Percentiles rank a stretch among this genome's conserved stretches.
These are phyloP conservation scores for Fusarium sp. DNA, from an alignment of 2,329 filamentous ascomycete species.

Conservation along the genomic window DNA sequence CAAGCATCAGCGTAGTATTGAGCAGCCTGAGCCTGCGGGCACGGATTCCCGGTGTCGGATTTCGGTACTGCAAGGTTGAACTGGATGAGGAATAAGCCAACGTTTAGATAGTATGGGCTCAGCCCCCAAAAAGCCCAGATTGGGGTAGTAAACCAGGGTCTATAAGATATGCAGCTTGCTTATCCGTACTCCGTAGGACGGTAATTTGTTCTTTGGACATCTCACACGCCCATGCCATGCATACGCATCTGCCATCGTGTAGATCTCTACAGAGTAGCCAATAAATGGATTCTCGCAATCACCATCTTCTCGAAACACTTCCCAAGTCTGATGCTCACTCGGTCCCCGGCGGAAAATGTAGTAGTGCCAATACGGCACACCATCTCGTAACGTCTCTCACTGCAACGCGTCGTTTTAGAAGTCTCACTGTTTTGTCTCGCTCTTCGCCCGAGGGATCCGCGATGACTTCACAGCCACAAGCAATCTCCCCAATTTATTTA, in stretches of 20 bases:
- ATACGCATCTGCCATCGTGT: slow-evolving; percentile 21
- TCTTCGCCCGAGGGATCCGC: slow-evolving; percentile 24
- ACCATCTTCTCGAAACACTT: slow-evolving; percentile 10
- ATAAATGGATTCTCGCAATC: slow-evolving; percentile 36
- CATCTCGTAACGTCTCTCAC: slow-evolving; percentile 1
- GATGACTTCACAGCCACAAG: slow-evolving; percentile 29
- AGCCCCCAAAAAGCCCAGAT: slow-evolving; percentile 10
- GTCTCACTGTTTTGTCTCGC: slow-evolving; percentile 6
- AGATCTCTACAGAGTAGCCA: slow-evolving; percentile 27
- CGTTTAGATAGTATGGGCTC: slow-evolving; percentile 22
- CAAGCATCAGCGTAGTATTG: slow-evolving; percentile 87
- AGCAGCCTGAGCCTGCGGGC: slow-evolving; percentile 81
- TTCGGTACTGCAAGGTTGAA: slow-evolving; percentile 48
- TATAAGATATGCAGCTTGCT: slow-evolving; percentile 2
- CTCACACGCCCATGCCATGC: slow-evolving; percentile 6
- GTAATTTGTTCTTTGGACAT: slow-evolving; percentile 11
- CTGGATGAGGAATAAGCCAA: slow-evolving; percentile 16
- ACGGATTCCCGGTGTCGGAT: slow-evolving; percentile 59
- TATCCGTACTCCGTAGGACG: neutral
- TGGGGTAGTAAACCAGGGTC: slow-evolving; percentile 5
- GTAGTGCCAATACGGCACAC: slow-evolving; percentile 10
- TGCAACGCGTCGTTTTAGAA: slow-evolving; percentile 1
- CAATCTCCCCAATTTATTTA: neutral
- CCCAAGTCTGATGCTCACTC: slow-evolving; percentile 11
- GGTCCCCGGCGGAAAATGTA: slow-evolving; percentile 13